Base-by-base conservation (phyloP, 2,329 filamentous ascomycete species). In the Reticulascus tulasneorum region DNA sequence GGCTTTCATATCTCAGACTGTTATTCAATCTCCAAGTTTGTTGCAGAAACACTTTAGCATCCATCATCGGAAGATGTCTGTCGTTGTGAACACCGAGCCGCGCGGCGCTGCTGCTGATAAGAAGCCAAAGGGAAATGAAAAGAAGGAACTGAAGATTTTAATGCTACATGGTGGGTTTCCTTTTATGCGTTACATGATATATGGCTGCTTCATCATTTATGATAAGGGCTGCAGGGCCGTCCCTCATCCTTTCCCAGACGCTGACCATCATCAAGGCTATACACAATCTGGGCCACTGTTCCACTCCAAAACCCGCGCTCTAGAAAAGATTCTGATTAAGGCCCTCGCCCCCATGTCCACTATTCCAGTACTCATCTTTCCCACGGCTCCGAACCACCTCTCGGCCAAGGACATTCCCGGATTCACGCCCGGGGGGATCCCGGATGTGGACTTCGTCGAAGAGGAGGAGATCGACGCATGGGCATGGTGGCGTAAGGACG, bases 261-360 rank as follows among this genome's bases (percentile, higher is more conserved):
- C n/a, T n/a, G n/a, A n/a, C 22, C 30, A 22, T 29, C 19, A 10
- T 23, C 9, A 38, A 82, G 85, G 91, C 61, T 96, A 82, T 75
- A 95, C 91, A 7, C 91, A 97, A 70, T 94, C 86, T 19, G 89
- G 90, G 5, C 63, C 82, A 5, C 70, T 89, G 45, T 96, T 96
- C 75, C 83, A 79, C 57, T 77, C 83, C 59, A 96, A 96, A 67
- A 94, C 87, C 29, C 86, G 88, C 59, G 87, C 87, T 9, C 71
- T 96, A 2, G 79, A 89, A 51, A 95, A 96, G 61, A 69, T 82
- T 35, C 75, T 96, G 38, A 61, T 69, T 42, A 95, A 94, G 55
- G 66, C 78, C 19, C 84, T 96, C 45, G 62, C 73, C 3, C 73
- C 81, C 28, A 63, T 75, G 37, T 66, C 68, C 48, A 57, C 77